Evolutionary conservation across 1,139 yeast genomes (phyloP).

Genomic region (Lodderomyces oxycetoniae): DNA sequence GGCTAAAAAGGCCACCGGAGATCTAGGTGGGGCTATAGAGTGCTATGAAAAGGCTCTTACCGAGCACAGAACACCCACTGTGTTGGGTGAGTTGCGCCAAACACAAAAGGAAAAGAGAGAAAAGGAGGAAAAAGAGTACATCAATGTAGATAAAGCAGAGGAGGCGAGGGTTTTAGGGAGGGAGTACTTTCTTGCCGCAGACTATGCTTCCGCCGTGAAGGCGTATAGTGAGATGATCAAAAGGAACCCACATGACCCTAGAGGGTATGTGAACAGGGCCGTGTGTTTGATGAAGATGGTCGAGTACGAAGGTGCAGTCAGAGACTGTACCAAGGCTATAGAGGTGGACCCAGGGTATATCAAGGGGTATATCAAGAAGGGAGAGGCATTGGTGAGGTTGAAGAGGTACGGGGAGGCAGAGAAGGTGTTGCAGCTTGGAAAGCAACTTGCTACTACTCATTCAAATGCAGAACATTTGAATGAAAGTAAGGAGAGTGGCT

Average conservation of each 20-base stretch:
- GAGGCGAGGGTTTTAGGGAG: conserved; percentile 93
- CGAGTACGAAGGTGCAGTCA: conserved; percentile 96
- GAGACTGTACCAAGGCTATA: conserved; percentile 88
- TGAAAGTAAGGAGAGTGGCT: conserved; percentile 87
- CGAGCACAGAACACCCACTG: conserved; percentile 96
- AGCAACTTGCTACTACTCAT: conserved; percentile 62
- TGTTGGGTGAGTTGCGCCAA: conserved; percentile 77
- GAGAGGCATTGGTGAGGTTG: conserved; percentile 89
- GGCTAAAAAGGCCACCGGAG: conserved; percentile 69
- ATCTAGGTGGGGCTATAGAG: conserved; percentile 69
- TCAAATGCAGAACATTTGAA: conserved; percentile 53
- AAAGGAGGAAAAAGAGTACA: conserved; percentile 70
- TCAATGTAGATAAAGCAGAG: conserved; percentile 91
- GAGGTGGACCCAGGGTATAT: conserved; percentile 81
- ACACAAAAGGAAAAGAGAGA: conserved; percentile 83
- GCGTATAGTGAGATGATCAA: conserved; percentile 93
- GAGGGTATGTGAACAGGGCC: conserved; percentile 97
- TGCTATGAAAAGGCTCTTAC: conserved; percentile 87
- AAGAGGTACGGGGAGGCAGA: conserved; percentile 79
- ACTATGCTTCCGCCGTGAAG: conserved; percentile 96
- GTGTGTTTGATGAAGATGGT: conserved; percentile 91
- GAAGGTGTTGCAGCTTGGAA: conserved; percentile 77
- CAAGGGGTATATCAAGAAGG: conserved; percentile 96
- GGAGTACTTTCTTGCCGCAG: conserved; percentile 80
- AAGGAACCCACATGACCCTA: conserved; percentile 93